A percentile compares a stretch with the other conserved stretches of the same genome.
These are phyloP conservation scores for Podospora sp. DNA, from an alignment of 495 filamentous ascomycete genomes.

Conservation along the genomic window DNA sequence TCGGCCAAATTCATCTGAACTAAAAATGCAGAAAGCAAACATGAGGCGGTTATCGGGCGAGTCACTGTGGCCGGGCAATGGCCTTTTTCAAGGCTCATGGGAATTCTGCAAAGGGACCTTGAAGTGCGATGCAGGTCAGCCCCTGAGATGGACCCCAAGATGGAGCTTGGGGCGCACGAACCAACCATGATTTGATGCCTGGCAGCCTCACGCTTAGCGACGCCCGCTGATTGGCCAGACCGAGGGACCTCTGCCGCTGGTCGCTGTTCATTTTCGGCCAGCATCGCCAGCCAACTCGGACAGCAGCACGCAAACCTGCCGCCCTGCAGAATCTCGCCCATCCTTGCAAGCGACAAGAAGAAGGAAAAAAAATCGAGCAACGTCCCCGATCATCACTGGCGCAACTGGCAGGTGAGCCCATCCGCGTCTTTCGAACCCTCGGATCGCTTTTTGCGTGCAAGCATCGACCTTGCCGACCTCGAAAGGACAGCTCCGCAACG, in stretches of 20 bases:
- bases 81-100: not conserved
- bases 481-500: not conserved
- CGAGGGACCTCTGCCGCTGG: constrained; percentile 11
- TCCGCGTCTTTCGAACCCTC: not conserved
- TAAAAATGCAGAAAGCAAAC: not conserved
- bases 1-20: not conserved
- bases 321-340: not conserved
- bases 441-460: not conserved
- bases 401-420: not conserved
- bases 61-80: not conserved
- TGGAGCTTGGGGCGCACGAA: constrained; percentile 4
- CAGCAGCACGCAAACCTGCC: constrained; percentile 15
- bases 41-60: not conserved
- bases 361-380: constrained; percentile 12
- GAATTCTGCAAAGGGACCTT: not conserved
- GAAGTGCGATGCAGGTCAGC: constrained; percentile 2
- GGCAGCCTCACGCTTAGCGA: constrained; percentile 27
- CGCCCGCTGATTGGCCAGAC: constrained; percentile 26
- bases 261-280: constrained; percentile 17
- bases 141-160: constrained; percentile 20
- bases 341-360: constrained; percentile 17
- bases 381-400: not conserved
- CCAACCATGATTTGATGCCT: constrained; percentile 29
- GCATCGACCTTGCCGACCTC: constrained; percentile 3
- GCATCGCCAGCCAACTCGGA: constrained; percentile 23